These are phyloP conservation scores for Ophiosphaerella herpotricha DNA, from an alignment of 2,329 filamentous ascomycete species.

Conservation along the genomic window DNA sequence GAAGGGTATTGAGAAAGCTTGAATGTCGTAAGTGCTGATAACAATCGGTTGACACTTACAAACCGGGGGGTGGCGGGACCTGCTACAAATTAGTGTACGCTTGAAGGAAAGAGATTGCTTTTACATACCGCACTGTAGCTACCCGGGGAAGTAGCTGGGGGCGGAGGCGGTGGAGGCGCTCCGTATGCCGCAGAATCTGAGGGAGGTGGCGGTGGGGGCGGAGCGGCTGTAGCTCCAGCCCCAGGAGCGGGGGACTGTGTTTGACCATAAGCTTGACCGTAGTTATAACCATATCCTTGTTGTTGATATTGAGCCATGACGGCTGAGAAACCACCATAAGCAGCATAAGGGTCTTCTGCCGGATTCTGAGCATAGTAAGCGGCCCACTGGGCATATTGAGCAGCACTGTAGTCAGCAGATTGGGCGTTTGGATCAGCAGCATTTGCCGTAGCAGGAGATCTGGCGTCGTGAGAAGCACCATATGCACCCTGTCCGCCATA, in stretches of 20 bases:
- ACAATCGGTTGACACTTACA: conserved; percentile 31
- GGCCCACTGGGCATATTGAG: conserved; percentile 85
- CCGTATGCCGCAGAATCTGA: conserved; percentile 15
- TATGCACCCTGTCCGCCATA: conserved; percentile 39
- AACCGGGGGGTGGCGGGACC: conserved; percentile 41
- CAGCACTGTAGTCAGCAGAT: conserved; percentile 67
- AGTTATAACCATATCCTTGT: conserved; percentile 34
- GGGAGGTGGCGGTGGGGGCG: conserved; percentile 34
- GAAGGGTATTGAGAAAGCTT: neutral
- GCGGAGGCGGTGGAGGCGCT: conserved; percentile 41
- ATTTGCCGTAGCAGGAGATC: conserved; percentile 41
- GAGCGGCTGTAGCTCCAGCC: conserved; percentile 24
- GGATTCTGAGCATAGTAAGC: conserved; percentile 62
- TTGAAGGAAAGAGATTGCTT: neutral
- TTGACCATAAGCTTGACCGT: conserved; percentile 26
- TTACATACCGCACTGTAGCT: conserved; percentile 42
- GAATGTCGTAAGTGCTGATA: conserved; percentile 18
- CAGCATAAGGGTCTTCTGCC: conserved; percentile 85
- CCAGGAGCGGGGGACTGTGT: conserved; percentile 35
- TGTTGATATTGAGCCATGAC: conserved; percentile 35
- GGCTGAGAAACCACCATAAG: conserved; percentile 74
- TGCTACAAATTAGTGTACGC: conserved; percentile 1
- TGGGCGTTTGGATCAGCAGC: conserved; percentile 49
- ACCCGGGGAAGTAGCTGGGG: conserved; percentile 38
- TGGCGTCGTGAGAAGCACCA: conserved; percentile 26